A percentile compares a stretch with the other conserved stretches of the same genome.
Evolutionary conservation across 768 basidiomycete genomes (phyloP).

Genomic region (Tremella fuciformis): DNA sequence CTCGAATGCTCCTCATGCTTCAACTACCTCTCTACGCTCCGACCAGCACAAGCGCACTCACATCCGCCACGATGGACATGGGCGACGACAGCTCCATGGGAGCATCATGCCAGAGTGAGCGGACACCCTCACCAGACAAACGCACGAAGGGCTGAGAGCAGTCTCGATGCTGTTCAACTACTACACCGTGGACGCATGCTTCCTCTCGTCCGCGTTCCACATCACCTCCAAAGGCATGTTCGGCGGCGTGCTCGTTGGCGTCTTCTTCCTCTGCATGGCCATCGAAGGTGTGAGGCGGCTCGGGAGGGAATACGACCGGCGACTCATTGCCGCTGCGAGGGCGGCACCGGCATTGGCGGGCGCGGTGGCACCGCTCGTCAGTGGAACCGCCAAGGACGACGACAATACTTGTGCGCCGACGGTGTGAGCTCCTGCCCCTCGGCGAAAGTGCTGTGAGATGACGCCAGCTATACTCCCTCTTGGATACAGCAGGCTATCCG

Average conservation of each 20-base stretch:
- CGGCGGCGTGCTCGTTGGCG: conserved; percentile 49
- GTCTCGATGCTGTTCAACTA: conserved; percentile 52
- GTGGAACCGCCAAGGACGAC: too few relatives aligned
- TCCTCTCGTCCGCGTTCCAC: conserved; percentile 49
- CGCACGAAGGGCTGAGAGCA: conserved; percentile 12
- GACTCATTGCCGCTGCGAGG: conserved; percentile 24
- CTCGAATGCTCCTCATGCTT: too few relatives aligned
- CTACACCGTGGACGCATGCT: conserved; percentile 51
- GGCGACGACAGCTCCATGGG: conserved; percentile 15
- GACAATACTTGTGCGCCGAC: too few relatives aligned
- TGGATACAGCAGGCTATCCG: conserved; percentile 46
- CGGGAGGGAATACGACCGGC: conserved; percentile 50
- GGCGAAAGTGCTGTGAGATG: too few relatives aligned
- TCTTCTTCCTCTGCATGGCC: conserved; percentile 50
- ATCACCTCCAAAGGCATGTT: conserved; percentile 39
- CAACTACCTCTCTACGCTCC: too few relatives aligned
- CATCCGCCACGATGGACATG: conserved; percentile 16
- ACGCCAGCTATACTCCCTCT: conserved; percentile 33
- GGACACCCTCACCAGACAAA: conserved; percentile 1
- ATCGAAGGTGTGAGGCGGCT: conserved; percentile 48
- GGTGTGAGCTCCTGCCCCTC: too few relatives aligned
- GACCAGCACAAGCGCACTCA: neutral
- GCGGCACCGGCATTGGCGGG: too few relatives aligned
- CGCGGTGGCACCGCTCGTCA: too few relatives aligned
- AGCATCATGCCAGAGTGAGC: conserved; percentile 28